A percentile compares a stretch with the other conserved stretches of the same genome.
These are phyloP conservation scores for Fusarium caatingaense DNA, from an alignment of 2,329 filamentous ascomycete species.

Conservation along the genomic window DNA sequence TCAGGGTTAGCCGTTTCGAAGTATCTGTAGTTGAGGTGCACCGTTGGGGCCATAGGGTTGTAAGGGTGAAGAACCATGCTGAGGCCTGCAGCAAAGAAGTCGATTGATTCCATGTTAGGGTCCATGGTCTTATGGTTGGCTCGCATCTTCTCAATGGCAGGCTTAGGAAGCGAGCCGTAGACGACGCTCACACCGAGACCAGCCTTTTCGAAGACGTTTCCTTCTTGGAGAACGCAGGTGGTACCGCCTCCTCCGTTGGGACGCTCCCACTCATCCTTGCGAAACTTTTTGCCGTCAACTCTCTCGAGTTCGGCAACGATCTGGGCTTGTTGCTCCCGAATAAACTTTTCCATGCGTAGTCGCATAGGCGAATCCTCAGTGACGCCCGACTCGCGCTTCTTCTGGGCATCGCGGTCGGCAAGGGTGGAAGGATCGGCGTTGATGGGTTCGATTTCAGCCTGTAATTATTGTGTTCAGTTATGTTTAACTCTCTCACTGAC, in stretches of 20 bases:
- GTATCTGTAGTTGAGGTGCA: conserved; percentile 98
- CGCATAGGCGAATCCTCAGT: conserved; percentile 90
- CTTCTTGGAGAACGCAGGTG: conserved; percentile 94
- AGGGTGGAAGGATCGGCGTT: conserved; percentile 75
- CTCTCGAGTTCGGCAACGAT: conserved; percentile 87
- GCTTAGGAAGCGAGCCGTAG: conserved; percentile 87
- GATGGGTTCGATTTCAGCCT: conserved; percentile 58
- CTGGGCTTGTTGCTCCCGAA: conserved; percentile 89
- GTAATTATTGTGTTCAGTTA: conserved; percentile 30
- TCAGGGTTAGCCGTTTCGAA: conserved; percentile 94
- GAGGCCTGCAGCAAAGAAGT: conserved; percentile 95
- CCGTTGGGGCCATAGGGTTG: conserved; percentile 97
- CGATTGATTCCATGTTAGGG: conserved; percentile 80
- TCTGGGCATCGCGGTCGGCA: conserved; percentile 84
- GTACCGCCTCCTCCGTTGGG: conserved; percentile 92
- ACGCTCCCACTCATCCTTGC: conserved; percentile 86
- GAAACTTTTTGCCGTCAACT: conserved; percentile 86
- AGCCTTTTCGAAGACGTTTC: conserved; percentile 97
- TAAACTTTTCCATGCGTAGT: conserved; percentile 95
- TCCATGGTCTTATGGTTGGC: conserved; percentile 93
- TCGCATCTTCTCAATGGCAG: conserved; percentile 92
- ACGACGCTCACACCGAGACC: conserved; percentile 96
- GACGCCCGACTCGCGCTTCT: conserved; percentile 77
- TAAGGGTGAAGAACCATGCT: conserved; percentile 92
- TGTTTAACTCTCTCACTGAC: conserved; percentile 15